phyloP scores from a whole-genome alignment of 1,139 yeast genomes.

The Meyerozyma smithsonii region DNA sequence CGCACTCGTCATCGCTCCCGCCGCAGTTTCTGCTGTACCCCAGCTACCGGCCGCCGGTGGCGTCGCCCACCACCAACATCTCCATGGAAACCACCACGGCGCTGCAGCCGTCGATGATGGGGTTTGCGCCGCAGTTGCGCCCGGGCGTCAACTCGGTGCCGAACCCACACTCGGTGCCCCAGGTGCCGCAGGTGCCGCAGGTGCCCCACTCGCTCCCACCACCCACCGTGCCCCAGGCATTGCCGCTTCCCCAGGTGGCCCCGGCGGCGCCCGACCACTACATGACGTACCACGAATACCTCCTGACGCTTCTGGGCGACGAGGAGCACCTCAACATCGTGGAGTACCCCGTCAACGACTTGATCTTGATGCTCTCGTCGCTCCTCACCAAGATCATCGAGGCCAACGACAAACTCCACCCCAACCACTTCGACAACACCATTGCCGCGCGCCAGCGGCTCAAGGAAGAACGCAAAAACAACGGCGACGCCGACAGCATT shows the following conservation, averaged over 20 bases:
- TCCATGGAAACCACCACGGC: constrained; percentile 30
- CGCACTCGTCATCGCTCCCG: constrained; percentile 31
- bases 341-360: constrained; percentile 75
- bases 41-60: constrained; percentile 6
- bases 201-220: too few species aligned
- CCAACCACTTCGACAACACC: constrained; percentile 58
- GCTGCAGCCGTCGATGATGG: background rate
- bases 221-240: constrained; percentile 3
- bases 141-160: background rate
- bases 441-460: constrained; percentile 42
- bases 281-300: constrained; percentile 41
- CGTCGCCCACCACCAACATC: constrained; percentile 41
- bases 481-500: constrained; percentile 15
- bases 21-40: constrained; percentile 15
- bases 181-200: too few species aligned
- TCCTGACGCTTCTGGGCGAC: constrained; percentile 12
- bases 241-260: constrained; percentile 4
- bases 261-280: constrained; percentile 38
- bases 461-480: constrained; percentile 31
- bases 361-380: constrained; percentile 80
- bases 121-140: background rate
- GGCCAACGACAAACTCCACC: constrained; percentile 84
- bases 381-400: constrained; percentile 81
- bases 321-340: constrained; percentile 73
- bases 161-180: too few species aligned